These are phyloP conservation scores for Yamadazyma pseudoaaseri DNA, from an alignment of 1,139 yeast species.

Conservation along the genomic window DNA sequence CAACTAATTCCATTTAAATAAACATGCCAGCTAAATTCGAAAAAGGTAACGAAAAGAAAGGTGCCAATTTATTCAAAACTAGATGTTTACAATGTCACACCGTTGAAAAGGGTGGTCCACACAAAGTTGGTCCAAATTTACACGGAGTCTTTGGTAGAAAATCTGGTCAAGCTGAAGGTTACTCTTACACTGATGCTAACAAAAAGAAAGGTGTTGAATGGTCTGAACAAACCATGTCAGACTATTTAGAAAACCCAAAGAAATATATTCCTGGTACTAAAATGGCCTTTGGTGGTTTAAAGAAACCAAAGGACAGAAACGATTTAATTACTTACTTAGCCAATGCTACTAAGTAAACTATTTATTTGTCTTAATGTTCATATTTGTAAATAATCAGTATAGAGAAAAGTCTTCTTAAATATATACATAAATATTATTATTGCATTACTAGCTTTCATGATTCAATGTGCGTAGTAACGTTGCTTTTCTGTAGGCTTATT, in stretches of 20 bases:
- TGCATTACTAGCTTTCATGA: neutral
- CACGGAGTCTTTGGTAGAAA: constrained; percentile 91
- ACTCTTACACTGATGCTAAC: constrained; percentile 97
- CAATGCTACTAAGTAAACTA: constrained; percentile 63
- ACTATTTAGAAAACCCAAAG: constrained; percentile 99
- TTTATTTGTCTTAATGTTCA: constrained; percentile 1
- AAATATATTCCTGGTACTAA: constrained; percentile 99
- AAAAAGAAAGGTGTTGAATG: constrained; percentile 91
- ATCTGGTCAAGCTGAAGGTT: constrained; percentile 91
- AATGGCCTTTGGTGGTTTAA: constrained; percentile 99
- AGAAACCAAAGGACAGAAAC: constrained; percentile 98
- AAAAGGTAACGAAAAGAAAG: constrained; percentile 90
- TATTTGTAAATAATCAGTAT: constrained; percentile 10
- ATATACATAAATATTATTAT: neutral
- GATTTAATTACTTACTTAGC: constrained; percentile 90
- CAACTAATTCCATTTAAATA: constrained; percentile 3
- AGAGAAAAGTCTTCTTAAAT: constrained; percentile 1
- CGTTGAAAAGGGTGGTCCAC: constrained; percentile 90
- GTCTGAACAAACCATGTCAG: constrained; percentile 86
- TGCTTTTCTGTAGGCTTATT: neutral
- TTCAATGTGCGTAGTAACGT: too few relatives aligned
- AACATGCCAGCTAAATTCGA: constrained; percentile 64
- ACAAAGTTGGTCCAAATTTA: constrained; percentile 99
- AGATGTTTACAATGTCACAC: constrained; percentile 99
- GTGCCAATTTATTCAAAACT: constrained; percentile 97